These are phyloP conservation scores for Apiotrichum veenhuisii DNA, from an alignment of 1,284 basidiomycete species.

Conservation along the genomic window DNA sequence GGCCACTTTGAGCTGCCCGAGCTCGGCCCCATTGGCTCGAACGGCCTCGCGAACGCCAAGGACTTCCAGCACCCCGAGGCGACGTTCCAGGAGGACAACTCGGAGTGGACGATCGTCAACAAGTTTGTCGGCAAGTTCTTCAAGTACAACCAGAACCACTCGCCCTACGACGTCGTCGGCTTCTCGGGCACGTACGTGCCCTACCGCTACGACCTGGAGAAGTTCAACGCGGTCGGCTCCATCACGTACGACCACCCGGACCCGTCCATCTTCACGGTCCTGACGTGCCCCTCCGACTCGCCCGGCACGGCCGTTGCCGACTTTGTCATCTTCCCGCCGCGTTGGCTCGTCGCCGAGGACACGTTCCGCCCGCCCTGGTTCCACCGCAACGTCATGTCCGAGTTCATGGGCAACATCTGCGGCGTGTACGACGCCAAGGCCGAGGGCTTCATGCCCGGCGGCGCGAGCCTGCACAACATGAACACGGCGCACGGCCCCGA, in stretches of 20 bases:
- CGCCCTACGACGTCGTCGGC: conserved; percentile 60
- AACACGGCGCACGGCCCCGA: conserved; percentile 35
- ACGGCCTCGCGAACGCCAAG: conserved; percentile 60
- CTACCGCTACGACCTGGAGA: conserved; percentile 65
- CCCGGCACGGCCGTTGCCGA: conserved; percentile 54
- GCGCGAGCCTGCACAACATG: conserved; percentile 32
- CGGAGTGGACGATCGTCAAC: conserved; percentile 53
- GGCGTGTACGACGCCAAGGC: conserved; percentile 27
- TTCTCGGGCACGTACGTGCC: conserved; percentile 68
- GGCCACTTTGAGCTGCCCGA: conserved; percentile 64
- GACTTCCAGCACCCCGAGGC: conserved; percentile 65
- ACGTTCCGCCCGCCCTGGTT: conserved; percentile 53
- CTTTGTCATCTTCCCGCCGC: conserved; percentile 26
- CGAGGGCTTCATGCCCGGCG: conserved; percentile 16
- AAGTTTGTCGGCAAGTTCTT: conserved; percentile 13
- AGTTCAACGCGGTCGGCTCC: conserved; percentile 63
- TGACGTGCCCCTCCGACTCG: conserved; percentile 52
- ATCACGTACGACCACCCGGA: conserved; percentile 56
- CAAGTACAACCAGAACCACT: conserved; percentile 53
- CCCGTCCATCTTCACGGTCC: conserved; percentile 36
- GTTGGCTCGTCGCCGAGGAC: conserved; percentile 42
- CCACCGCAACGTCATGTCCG: conserved; percentile 57
- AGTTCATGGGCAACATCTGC: conserved; percentile 22
- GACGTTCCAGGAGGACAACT: conserved; percentile 55
- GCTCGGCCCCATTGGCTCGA: conserved; percentile 62